Evolutionary conservation across 1,284 basidiomycete genomes (phyloP), one percentile per base, ranked within the genome.

Genomic region (Cerioporus squamosus): DNA sequence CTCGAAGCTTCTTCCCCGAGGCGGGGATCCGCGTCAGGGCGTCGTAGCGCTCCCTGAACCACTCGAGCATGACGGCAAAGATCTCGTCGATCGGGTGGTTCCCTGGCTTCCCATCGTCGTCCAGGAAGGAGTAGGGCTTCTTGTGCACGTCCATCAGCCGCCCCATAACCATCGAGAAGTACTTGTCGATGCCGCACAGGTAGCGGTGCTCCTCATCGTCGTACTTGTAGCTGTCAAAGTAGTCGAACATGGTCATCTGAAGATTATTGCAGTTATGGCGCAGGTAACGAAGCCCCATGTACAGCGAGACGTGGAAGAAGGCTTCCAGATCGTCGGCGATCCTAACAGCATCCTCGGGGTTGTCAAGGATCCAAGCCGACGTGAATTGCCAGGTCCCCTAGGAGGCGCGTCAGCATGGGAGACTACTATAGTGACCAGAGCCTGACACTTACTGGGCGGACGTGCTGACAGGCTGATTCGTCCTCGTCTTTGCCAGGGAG

Each of bases 341-440:
- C 8, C 18, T 17, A 33, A 57, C 36, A 10, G 45, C 15, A 45
- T 55, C 49, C 7, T 15, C 10, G 7, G 51, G 45, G 3, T 51
- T 22, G 17, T 33, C 12, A 22, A 63, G 50, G 24, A 54, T 12
- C 8, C 26, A 36, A 2, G 50, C 42, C 0, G 58, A 57, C n/a
- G 46, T 44, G 39, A 55, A 63, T 31, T 60, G 55, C 58, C 59
- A 60, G 7, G 62, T 63, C 2, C 62, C 58, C 62, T 60, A 15
- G 5, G 10, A 44, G 29, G 22, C 9, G 31, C 9, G 5, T 49
- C 6, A 55, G 24, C 15, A 3, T 26, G 40, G 36, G 5, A 39
- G 14, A 26, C 2, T 10, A 7, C 6, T 9, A 2, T 29, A n/a
- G n/a, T n/a, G n/a, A n/a, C n/a, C n/a, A 8, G 46, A 18, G n/a